A percentile compares a stretch with the other conserved stretches of the same genome.
These are phyloP conservation scores for Arctium minus DNA, from an alignment of 129 eudicot species.

Conservation along the genomic window DNA sequence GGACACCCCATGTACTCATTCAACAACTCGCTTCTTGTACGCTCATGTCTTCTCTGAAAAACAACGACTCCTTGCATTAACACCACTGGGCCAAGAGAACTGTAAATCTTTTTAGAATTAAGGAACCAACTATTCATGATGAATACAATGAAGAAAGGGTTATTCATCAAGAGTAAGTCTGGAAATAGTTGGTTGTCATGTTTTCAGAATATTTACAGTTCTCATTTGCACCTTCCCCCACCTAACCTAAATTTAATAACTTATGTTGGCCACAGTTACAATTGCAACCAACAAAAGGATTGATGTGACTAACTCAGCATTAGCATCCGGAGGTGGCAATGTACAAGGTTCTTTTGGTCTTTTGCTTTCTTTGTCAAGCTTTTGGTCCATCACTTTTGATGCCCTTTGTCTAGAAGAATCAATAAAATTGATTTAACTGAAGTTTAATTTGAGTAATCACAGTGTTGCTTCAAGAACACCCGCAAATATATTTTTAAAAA, in stretches of 20 bases:
- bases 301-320: slow-evolving; percentile 47
- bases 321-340: slow-evolving; percentile 56
- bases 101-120: too few species aligned
- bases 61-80: neutral
- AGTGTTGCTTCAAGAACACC: neutral
- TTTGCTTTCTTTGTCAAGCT: slow-evolving; percentile 12
- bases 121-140: too few species aligned
- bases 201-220: too few species aligned
- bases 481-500: neutral
- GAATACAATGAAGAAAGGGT: too few species aligned
- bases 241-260: too few species aligned
- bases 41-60: slow-evolving; percentile 46
- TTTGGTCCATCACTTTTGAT: too few species aligned
- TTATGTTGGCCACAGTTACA: too few species aligned
- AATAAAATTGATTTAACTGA: neutral
- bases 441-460: slow-evolving; percentile 3
- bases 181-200: too few species aligned
- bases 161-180: too few species aligned
- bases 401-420: too few species aligned
- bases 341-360: slow-evolving; percentile 46
- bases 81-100: too few species aligned
- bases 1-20: slow-evolving; percentile 31
- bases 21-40: slow-evolving; percentile 33
- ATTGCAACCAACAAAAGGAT: neutral
- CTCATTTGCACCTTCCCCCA: too few species aligned